Evolutionary conservation across 805 yeast genomes (phyloP), one percentile per base, ranked within the genome.

Genomic region (Hanseniaspora singularis): DNA sequence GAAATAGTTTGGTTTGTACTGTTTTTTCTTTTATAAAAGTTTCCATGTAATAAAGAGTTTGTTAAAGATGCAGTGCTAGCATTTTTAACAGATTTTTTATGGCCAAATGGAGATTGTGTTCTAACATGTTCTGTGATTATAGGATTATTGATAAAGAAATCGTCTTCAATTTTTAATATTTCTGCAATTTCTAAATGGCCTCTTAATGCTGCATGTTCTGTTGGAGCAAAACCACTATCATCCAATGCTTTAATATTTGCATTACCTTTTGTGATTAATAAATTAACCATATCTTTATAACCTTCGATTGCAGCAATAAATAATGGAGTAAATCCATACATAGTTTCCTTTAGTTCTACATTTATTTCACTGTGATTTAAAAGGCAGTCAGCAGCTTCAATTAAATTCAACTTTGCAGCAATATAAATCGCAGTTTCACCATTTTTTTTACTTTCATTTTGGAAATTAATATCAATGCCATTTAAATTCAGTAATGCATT

Each of bases 171-270:
- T 26, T 69, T 69, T 47, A 89, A 65, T 56, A 75, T 54, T 44
- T 75, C 75, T 1, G 92, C 79, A 31, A 85, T 73, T 2, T 67
- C 70, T 49, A 88, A 64, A 60, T 87, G 94, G 4, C 97, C 97
- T 55, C 96, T 72, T 38, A 89, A 67, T 40, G 85, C 79, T 0
- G 96, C 96, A 62, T 89, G 97, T 57, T 89, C 97, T 78, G 86
- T 78, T n/a, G 97, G 95, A 16, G 86, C 76, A 97, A 97, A 89
- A 0, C 96, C 96, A 44, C 92, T 80, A 38, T 76, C 80, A 64
- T 89, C 97, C 15, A 73, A 69, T 23, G 68, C 63, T 37, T 73
- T 71, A 49, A 65, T 73, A 7, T 68, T 64, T 4, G 86, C 81
- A 3, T 42, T 33, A 18, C 76, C 77, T 36, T 69, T 57, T 0